Conservation (phyloP, 257 asterid genomes). For the Jasminum sambac region DNA sequence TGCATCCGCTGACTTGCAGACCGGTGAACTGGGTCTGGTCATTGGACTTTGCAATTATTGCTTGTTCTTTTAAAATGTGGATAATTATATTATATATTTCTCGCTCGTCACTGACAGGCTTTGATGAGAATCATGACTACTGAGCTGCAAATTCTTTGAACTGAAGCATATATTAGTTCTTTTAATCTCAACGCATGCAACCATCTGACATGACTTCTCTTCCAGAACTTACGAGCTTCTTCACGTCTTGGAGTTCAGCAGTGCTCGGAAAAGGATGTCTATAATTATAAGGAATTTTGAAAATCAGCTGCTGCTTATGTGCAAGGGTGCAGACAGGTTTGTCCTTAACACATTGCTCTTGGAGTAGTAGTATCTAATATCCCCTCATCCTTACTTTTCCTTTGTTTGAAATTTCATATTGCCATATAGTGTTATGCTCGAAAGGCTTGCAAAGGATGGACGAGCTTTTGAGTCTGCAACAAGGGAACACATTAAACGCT, state of each 20-base stretch:
- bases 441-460: slow-evolving; percentile 60
- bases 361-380: neutral
- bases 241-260: slow-evolving; percentile 88
- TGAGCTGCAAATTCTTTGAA: neutral
- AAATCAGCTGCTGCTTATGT: slow-evolving; percentile 73
- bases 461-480: slow-evolving; percentile 50
- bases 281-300: slow-evolving; percentile 68
- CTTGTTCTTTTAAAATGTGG: neutral
- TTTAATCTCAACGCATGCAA: slow-evolving; percentile 1
- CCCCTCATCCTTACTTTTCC: slow-evolving; percentile 1
- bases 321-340: slow-evolving; percentile 98
- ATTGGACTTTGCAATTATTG: neutral
- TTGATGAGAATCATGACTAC: neutral
- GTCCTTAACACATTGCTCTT: slow-evolving; percentile 14
- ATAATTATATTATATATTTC: neutral
- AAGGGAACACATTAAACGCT: slow-evolving; percentile 66
- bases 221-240: slow-evolving; percentile 78
- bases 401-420: slow-evolving; percentile 15
- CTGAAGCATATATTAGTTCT: neutral
- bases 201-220: slow-evolving; percentile 4
- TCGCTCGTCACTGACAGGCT: neutral
- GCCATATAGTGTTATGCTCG: slow-evolving; percentile 73
- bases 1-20: neutral
- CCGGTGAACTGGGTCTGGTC: neutral
- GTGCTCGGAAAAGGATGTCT: slow-evolving; percentile 94